A percentile compares a stretch with the other conserved stretches of the same genome.
Evolutionary conservation across 306 rosid species (phyloP).

Genomic region (Cucumis hystrix): DNA sequence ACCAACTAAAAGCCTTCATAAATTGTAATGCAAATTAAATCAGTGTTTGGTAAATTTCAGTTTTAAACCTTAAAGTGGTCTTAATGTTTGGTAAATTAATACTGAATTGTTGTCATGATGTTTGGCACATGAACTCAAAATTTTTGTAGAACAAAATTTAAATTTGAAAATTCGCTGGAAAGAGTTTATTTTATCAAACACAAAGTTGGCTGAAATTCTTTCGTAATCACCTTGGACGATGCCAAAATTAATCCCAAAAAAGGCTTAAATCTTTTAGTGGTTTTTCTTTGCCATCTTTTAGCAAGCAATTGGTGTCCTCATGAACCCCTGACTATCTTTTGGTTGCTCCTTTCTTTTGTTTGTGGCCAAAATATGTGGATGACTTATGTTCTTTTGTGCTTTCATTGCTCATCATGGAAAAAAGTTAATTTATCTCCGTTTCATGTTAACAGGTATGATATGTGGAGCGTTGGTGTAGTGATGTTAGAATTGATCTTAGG

Average conservation of each 20-base stretch:
- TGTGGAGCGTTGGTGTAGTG: conserved; percentile 97
- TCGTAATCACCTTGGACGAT: background rate
- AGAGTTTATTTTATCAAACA: background rate
- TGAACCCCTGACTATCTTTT: background rate
- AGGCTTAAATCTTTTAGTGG: background rate
- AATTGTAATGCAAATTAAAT: background rate
- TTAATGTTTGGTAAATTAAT: too few relatives aligned
- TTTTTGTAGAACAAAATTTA: background rate
- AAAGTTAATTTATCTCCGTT: conserved; percentile 2
- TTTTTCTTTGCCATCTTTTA: too few relatives aligned
- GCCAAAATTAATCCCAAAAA: background rate
- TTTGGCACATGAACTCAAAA: background rate
- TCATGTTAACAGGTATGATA: conserved; percentile 59
- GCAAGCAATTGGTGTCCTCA: background rate
- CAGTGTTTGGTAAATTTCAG: background rate
- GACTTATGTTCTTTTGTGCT: background rate
- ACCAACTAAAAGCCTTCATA: background rate
- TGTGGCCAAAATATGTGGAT: background rate
- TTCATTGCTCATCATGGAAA: background rate
- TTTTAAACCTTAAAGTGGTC: background rate
- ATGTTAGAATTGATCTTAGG: conserved; percentile 85
- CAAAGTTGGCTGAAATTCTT: background rate
- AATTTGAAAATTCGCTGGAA: background rate
- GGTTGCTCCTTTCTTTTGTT: background rate
- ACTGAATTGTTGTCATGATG: too few relatives aligned